phyloP scores from a whole-genome alignment of 345 rosid species.

The Arabis hirsuta region DNA sequence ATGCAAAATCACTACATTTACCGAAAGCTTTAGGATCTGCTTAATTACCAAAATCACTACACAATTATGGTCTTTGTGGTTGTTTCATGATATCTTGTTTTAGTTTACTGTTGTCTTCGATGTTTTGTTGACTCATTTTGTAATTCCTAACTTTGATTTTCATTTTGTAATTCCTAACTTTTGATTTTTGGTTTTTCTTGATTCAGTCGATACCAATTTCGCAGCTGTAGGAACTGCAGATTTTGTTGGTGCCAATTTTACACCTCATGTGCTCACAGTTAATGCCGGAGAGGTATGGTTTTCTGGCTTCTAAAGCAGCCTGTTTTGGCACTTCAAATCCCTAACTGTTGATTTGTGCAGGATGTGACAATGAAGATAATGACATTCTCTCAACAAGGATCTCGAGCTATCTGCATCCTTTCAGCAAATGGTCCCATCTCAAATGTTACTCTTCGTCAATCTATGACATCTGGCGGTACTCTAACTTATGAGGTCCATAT shows the following conservation, averaged over 20 bases:
- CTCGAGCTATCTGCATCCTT: constrained; percentile 86
- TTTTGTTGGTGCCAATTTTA: constrained; percentile 84
- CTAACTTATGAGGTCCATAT: constrained; percentile 80
- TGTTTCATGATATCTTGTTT: background rate
- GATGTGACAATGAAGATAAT: constrained; percentile 94
- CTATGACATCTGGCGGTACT: constrained; percentile 89
- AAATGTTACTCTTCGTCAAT: constrained; percentile 90
- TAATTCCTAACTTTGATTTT: background rate
- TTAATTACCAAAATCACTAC: background rate
- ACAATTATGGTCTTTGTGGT: background rate
- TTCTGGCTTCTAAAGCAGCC: background rate
- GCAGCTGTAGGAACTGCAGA: constrained; percentile 59
- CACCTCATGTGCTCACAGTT: constrained; percentile 80
- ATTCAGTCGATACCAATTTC: constrained; percentile 27
- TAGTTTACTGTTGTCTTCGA: background rate
- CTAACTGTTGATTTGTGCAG: constrained; percentile 41
- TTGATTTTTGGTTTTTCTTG: background rate
- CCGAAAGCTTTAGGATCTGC: background rate
- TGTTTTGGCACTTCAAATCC: too few species aligned
- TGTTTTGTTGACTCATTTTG: constrained; percentile 3
- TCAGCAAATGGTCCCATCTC: constrained; percentile 91
- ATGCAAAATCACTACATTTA: background rate
- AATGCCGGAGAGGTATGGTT: constrained; percentile 83
- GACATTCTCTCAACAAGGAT: constrained; percentile 86
- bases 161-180: background rate